Base-by-base conservation (phyloP, 2,329 filamentous ascomycete genomes). In the Phialophora chinensis region DNA sequence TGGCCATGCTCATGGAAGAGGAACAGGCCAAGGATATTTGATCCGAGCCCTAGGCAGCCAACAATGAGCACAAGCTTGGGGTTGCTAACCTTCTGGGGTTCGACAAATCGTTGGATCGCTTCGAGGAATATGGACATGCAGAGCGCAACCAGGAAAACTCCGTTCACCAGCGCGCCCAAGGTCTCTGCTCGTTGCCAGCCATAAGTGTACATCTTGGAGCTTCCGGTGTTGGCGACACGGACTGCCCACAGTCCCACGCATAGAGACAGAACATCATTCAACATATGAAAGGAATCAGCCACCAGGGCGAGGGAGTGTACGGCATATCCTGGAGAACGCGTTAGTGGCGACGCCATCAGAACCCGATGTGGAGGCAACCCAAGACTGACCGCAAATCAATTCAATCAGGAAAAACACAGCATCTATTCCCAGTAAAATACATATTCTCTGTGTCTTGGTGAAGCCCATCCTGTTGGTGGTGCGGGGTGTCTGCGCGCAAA, bases 181-280 rank as follows among this genome's bases (percentile, higher is more conserved):
- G 96, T 98, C 83, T 99, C 95, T 42, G 95, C 95, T 73, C 95
- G 92, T 83, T 98, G 90, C 91, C 93, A 99, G 65, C 95, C 95
- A 78, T 97, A 99, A 17, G 95, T 97, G 77, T 95, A 99, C 78
- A 90, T 91, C 74, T 96, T 93, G 8, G 93, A 96, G 0, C 90
- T 91, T 71, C 89, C 91, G 74, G 91, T 88, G 77, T 91, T 91
- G 29, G 93, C 92, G 59, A 96, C 91, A 69, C 90, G 91, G 62
- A 99, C 95, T 61, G 95, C 95, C 94, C 95, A 99, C 49, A 98
- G 80, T 71, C 95, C 95, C 69, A 99, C 94, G 64, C 90, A 86
- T 14, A 99, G 83, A 1, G 95, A 98, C 68, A 99, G 90, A 73
- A 99, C 95, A 86, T 99, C 95, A 83, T 99, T 99, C 68, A 99